Conservation (phyloP, 768 basidiomycete genomes). For the Hericium rajendrae region DNA sequence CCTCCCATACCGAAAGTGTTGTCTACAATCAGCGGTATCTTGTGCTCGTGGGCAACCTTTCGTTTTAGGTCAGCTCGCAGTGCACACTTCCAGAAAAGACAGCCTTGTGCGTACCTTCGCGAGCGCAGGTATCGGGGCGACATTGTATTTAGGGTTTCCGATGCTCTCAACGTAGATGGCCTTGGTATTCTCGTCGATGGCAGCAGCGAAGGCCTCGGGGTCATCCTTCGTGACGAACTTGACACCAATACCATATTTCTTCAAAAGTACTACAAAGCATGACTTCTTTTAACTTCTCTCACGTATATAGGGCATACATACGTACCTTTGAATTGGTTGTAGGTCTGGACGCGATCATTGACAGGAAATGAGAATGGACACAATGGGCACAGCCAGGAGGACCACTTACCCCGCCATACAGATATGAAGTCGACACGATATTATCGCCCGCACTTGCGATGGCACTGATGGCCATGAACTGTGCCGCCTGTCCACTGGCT, state of each 20-base stretch:
- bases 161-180: slow-evolving; percentile 70
- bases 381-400: neutral
- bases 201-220: slow-evolving; percentile 50
- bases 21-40: slow-evolving; percentile 73
- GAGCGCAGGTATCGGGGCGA: slow-evolving; percentile 58
- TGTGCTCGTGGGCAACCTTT: slow-evolving; percentile 60
- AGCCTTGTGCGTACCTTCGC: slow-evolving; percentile 40
- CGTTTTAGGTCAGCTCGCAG: neutral
- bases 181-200: slow-evolving; percentile 72
- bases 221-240: slow-evolving; percentile 52
- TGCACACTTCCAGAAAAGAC: neutral
- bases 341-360: slow-evolving; percentile 33
- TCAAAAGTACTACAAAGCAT: slow-evolving; percentile 28
- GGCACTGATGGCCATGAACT: slow-evolving; percentile 42
- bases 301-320: neutral
- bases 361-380: neutral
- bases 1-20: slow-evolving; percentile 74
- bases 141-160: slow-evolving; percentile 67
- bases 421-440: slow-evolving; percentile 57
- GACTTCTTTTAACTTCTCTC: neutral
- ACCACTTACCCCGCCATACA: slow-evolving; percentile 57
- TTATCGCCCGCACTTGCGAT: slow-evolving; percentile 63
- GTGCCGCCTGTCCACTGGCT: slow-evolving; percentile 67
- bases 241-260: slow-evolving; percentile 54
- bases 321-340: slow-evolving; percentile 62